Percentiles rank a stretch among this genome's conserved stretches.
These are phyloP conservation scores for Sordariomycetes sp. DNA, from an alignment of 2,329 filamentous ascomycete genomes.

Conservation along the genomic window DNA sequence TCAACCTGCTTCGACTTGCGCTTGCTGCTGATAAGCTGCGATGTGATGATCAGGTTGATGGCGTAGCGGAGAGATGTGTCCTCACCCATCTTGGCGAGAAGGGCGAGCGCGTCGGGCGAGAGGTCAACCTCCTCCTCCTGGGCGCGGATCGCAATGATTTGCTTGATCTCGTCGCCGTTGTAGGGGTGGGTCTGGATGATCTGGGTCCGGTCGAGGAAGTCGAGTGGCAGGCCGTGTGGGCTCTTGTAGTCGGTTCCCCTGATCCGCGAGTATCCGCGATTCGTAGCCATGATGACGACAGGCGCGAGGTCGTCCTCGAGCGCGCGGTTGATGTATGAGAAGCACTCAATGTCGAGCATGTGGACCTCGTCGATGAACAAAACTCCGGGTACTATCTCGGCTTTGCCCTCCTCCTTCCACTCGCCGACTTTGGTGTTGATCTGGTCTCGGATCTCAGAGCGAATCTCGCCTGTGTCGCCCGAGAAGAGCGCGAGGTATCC, in stretches of 20 bases:
- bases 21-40: slow-evolving; percentile 77
- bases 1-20: slow-evolving; percentile 71
- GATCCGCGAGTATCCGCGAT: slow-evolving; percentile 82
- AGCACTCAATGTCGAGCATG: slow-evolving; percentile 99
- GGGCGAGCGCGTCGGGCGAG: slow-evolving; percentile 74
- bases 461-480: slow-evolving; percentile 93
- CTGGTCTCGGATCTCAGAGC: slow-evolving; percentile 93
- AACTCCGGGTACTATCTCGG: slow-evolving; percentile 92
- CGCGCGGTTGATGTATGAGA: slow-evolving; percentile 95
- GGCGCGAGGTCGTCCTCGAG: slow-evolving; percentile 90
- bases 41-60: slow-evolving; percentile 95
- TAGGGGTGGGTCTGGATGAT: slow-evolving; percentile 93
- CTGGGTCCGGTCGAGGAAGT: slow-evolving; percentile 90
- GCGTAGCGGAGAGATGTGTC: slow-evolving; percentile 89
- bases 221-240: slow-evolving; percentile 85
- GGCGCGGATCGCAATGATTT: slow-evolving; percentile 85
- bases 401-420: slow-evolving; percentile 99
- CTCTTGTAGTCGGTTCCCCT: slow-evolving; percentile 87
- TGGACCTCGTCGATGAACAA: slow-evolving; percentile 98
- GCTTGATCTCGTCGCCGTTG: slow-evolving; percentile 68
- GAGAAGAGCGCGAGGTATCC: slow-evolving; percentile 96
- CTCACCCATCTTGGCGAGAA: slow-evolving; percentile 90
- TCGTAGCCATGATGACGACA: slow-evolving; percentile 98
- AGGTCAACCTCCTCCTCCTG: slow-evolving; percentile 94
- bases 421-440: slow-evolving; percentile 98